Conservation (phyloP, 1,284 basidiomycete species). For the Fomitopsis palustris region DNA sequence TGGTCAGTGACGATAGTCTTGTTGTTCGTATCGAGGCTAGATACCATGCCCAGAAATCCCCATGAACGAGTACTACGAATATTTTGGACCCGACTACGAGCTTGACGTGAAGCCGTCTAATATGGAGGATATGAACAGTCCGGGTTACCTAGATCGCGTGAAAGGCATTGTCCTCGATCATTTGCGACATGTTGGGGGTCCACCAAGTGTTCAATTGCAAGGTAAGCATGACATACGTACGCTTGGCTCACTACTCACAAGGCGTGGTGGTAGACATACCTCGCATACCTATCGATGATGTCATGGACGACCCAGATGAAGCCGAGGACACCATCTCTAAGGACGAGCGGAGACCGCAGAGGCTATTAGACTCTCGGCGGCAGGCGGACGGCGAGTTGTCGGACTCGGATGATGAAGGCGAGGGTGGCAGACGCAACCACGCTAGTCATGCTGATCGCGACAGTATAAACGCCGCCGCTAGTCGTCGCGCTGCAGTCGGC, state of each 20-base stretch:
- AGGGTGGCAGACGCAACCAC: constrained; percentile 72
- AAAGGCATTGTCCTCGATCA: constrained; percentile 93
- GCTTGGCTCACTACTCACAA: neutral
- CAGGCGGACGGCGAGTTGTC: constrained; percentile 81
- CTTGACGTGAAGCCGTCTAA: constrained; percentile 97
- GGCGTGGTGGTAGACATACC: constrained; percentile 59
- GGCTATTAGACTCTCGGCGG: constrained; percentile 67
- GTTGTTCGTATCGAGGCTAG: neutral
- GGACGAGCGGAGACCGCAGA: constrained; percentile 70
- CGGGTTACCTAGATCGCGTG: constrained; percentile 90
- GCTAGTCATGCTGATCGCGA: constrained; percentile 52
- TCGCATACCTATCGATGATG: constrained; percentile 72
- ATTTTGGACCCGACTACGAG: constrained; percentile 97
- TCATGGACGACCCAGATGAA: constrained; percentile 73
- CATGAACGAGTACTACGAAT: constrained; percentile 98
- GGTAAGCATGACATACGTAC: constrained; percentile 40
- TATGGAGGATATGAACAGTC: constrained; percentile 94
- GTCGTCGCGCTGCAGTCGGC: constrained; percentile 61
- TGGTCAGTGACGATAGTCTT: constrained; percentile 40
- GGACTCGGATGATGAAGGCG: constrained; percentile 86
- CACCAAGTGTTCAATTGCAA: constrained; percentile 88
- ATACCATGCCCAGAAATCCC: constrained; percentile 70
- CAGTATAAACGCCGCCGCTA: constrained; percentile 31
- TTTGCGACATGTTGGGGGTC: constrained; percentile 77
- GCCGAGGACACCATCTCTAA: constrained; percentile 79